These are phyloP conservation scores for Hawksworthiomyces lignivorus DNA, from an alignment of 2,329 filamentous ascomycete species.

Conservation along the genomic window DNA sequence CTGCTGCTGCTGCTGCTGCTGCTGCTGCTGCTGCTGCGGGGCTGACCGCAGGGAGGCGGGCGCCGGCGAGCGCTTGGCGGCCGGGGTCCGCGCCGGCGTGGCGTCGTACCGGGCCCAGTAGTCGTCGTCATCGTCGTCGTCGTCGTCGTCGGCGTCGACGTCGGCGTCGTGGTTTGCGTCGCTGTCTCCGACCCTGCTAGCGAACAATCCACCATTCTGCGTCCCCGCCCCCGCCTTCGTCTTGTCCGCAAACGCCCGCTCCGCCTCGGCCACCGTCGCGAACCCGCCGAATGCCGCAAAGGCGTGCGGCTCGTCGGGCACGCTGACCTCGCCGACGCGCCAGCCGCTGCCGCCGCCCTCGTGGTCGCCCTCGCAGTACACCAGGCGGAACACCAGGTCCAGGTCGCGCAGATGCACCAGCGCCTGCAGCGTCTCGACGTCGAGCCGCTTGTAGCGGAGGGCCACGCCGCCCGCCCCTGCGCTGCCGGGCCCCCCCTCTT, in stretches of 20 bases:
- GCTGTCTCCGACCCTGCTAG: no score
- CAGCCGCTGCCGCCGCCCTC: slow-evolving; percentile 57
- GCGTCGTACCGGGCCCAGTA: slow-evolving; percentile 76
- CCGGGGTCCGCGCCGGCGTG: slow-evolving; percentile 59
- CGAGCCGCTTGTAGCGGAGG: slow-evolving; percentile 58
- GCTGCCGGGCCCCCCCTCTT: no score
- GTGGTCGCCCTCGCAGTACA: slow-evolving; percentile 62
- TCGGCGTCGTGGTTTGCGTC: no score
- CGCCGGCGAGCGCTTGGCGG: slow-evolving; percentile 53
- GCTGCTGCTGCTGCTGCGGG: slow-evolving; percentile 11
- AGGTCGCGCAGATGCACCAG: slow-evolving; percentile 53
- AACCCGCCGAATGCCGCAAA: slow-evolving; percentile 46
- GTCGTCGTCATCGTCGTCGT: slow-evolving; percentile 65
- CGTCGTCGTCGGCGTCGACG: slow-evolving; percentile 26
- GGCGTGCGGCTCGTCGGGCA: slow-evolving; percentile 49
- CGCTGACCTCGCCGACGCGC: slow-evolving; percentile 63
- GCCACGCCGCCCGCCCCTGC: slow-evolving; percentile 31
- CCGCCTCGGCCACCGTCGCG: slow-evolving; percentile 50
- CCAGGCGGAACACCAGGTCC: slow-evolving; percentile 55
- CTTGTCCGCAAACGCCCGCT: slow-evolving; percentile 39
- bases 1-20: slow-evolving; percentile 7
- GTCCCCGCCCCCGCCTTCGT: background rate
- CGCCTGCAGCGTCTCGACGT: slow-evolving; percentile 67
- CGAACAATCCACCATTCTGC: background rate
- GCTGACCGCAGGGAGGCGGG: slow-evolving; percentile 30